phyloP scores from a whole-genome alignment of 1,139 yeast species.

The Yamadazyma epiphylla region DNA sequence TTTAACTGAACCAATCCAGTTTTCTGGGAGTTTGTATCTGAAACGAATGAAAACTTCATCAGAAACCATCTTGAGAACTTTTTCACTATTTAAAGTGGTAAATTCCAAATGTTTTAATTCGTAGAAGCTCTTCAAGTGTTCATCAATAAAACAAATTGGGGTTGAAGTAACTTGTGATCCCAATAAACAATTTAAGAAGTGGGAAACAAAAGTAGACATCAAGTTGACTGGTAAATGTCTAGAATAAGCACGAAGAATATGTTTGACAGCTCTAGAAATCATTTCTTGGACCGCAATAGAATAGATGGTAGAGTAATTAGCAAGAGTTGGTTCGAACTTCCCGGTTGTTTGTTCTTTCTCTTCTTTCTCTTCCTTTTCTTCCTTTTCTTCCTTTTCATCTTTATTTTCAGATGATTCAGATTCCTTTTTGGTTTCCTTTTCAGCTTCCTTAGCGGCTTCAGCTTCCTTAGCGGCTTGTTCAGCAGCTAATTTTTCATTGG shows the following conservation, averaged over 20 bases:
- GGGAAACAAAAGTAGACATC: constrained; percentile 59
- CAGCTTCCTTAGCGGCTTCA: constrained; percentile 22
- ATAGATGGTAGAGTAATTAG: constrained; percentile 46
- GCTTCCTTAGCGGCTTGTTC: constrained; percentile 20
- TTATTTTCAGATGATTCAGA: constrained; percentile 17
- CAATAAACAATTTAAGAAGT: constrained; percentile 70
- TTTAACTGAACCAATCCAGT: constrained; percentile 40
- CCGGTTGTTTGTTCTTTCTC: constrained; percentile 34
- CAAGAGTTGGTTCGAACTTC: constrained; percentile 38
- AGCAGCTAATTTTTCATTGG: constrained; percentile 21
- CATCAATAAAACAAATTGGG: constrained; percentile 44
- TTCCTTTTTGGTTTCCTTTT: constrained; percentile 28
- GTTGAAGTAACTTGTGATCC: constrained; percentile 42
- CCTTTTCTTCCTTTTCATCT: constrained; percentile 28
- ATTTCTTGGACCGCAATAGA: constrained; percentile 61
- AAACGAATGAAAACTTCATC: constrained; percentile 57
- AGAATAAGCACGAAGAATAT: constrained; percentile 55
- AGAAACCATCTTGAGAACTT: constrained; percentile 41
- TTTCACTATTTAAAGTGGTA: constrained; percentile 39
- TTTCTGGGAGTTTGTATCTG: constrained; percentile 52
- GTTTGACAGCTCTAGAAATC: constrained; percentile 77
- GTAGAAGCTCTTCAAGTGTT: constrained; percentile 41
- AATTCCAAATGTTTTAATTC: constrained; percentile 41
- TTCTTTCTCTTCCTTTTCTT: constrained; percentile 19
- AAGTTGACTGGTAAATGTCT: constrained; percentile 49